phyloP scores from a whole-genome alignment of 352 stramenopile species.

The Phytophthora hybrid region DNA sequence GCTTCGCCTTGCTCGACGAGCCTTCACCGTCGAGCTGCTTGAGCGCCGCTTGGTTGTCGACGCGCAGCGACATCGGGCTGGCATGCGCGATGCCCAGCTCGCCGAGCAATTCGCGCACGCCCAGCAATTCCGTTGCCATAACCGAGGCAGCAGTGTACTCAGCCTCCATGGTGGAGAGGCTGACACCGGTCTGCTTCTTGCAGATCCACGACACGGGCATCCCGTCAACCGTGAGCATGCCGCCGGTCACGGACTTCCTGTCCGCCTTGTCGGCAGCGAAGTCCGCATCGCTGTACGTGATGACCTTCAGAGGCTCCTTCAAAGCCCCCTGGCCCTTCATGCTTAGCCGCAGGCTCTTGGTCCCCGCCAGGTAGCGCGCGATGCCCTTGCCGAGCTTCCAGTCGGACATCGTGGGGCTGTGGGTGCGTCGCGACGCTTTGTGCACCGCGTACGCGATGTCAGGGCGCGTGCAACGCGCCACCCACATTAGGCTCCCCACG shows the following conservation, averaged over 20 bases:
- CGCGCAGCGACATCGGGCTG: neutral
- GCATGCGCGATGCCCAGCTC: slow-evolving; percentile 3
- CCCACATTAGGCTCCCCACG: slow-evolving; percentile 42
- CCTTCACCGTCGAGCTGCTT: neutral
- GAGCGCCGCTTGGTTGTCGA: slow-evolving; percentile 1
- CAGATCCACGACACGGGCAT: no score
- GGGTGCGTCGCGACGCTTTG: slow-evolving; percentile 6
- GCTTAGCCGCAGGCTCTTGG: slow-evolving; percentile 7
- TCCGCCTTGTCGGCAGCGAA: no score
- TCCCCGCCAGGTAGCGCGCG: slow-evolving; percentile 18
- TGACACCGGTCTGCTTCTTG: no score
- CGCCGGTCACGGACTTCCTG: no score
- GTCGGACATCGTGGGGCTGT: slow-evolving; percentile 20
- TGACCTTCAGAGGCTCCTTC: neutral
- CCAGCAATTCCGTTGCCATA: slow-evolving; percentile 14
- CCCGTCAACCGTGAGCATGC: no score
- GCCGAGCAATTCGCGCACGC: slow-evolving; percentile 8
- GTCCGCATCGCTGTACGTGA: no score
- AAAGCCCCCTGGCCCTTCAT: neutral
- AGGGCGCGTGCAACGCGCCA: slow-evolving; percentile 19
- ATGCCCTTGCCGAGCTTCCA: slow-evolving; percentile 25
- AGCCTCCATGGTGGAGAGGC: no score
- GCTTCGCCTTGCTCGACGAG: slow-evolving; percentile 11
- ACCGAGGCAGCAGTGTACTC: slow-evolving; percentile 18
- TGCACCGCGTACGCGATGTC: slow-evolving; percentile 43